Evolutionary conservation across 805 yeast species (phyloP).

Genomic region (Pichia thaimueangensis): DNA sequence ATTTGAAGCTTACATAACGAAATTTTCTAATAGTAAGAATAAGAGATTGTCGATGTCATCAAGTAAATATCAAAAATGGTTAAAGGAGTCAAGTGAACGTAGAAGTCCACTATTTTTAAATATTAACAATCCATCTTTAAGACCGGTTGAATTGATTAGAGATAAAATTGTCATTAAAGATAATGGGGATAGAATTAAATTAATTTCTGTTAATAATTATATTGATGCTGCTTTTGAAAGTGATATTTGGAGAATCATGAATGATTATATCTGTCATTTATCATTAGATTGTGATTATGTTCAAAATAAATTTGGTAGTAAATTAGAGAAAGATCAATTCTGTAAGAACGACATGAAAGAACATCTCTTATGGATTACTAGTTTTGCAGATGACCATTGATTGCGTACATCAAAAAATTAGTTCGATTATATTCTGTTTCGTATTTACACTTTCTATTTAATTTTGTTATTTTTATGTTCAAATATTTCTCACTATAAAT

Average conservation of each 20-base stretch:
- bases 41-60: constrained; percentile 13
- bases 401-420: too few species aligned
- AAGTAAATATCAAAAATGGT: constrained; percentile 17
- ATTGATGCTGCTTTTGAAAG: constrained; percentile 20
- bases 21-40: constrained; percentile 15
- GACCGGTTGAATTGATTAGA: constrained; percentile 28
- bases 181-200: constrained; percentile 27
- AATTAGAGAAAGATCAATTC: constrained; percentile 15
- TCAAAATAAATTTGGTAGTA: constrained; percentile 21
- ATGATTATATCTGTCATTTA: constrained; percentile 27
- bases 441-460: too few species aligned
- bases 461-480: too few species aligned
- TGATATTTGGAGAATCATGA: constrained; percentile 28
- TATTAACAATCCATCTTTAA: constrained; percentile 29
- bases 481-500: too few species aligned
- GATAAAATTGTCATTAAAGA: constrained; percentile 25
- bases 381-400: neutral
- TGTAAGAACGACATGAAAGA: constrained; percentile 24
- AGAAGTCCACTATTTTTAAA: constrained; percentile 25
- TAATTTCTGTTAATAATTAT: constrained; percentile 22
- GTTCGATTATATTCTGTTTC: too few species aligned
- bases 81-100: constrained; percentile 22
- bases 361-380: constrained; percentile 25
- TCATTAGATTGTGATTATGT: constrained; percentile 25
- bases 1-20: constrained; percentile 19